phyloP scores from a whole-genome alignment of 116 monocot species.

The Iris pallida region DNA sequence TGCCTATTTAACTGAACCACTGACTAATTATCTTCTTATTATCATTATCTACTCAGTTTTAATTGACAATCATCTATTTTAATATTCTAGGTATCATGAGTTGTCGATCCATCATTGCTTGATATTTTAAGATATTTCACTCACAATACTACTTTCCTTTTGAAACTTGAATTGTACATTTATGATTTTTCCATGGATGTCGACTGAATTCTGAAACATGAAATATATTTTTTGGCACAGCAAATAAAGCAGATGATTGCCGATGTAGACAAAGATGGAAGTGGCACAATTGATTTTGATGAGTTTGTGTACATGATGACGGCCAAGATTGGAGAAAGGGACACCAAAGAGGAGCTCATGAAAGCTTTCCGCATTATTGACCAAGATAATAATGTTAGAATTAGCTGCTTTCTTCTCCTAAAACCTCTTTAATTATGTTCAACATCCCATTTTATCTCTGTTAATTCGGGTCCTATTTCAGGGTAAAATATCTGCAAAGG shows the following conservation, averaged over 20 bases:
- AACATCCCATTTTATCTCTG: not conserved
- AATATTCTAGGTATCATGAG: too few relatives aligned
- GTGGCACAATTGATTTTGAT: slow-evolving; percentile 48
- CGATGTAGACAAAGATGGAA: slow-evolving; percentile 89
- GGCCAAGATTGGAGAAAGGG: slow-evolving; percentile 47
- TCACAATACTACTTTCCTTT: too few relatives aligned
- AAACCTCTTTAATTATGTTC: not conserved
- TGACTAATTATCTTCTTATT: too few relatives aligned
- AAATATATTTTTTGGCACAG: slow-evolving; percentile 34
- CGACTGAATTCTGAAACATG: not conserved
- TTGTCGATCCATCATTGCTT: too few relatives aligned
- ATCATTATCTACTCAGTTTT: too few relatives aligned
- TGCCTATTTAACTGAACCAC: too few relatives aligned
- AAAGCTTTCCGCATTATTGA: slow-evolving; percentile 56
- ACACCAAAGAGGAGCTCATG: slow-evolving; percentile 33
- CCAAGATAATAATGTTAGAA: slow-evolving; percentile 42
- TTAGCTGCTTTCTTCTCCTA: not conserved
- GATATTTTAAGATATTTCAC: too few relatives aligned
- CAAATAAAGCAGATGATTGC: slow-evolving; percentile 87
- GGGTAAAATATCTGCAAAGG: slow-evolving; percentile 47
- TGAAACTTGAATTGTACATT: too few relatives aligned
- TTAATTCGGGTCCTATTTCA: slow-evolving; percentile 2
- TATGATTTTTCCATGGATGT: too few relatives aligned
- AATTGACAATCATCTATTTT: too few relatives aligned
- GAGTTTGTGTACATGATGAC: slow-evolving; percentile 61